These are phyloP conservation scores for Cephalotrichum gorgonifer DNA, from an alignment of 2,329 filamentous ascomycete species.

Conservation along the genomic window DNA sequence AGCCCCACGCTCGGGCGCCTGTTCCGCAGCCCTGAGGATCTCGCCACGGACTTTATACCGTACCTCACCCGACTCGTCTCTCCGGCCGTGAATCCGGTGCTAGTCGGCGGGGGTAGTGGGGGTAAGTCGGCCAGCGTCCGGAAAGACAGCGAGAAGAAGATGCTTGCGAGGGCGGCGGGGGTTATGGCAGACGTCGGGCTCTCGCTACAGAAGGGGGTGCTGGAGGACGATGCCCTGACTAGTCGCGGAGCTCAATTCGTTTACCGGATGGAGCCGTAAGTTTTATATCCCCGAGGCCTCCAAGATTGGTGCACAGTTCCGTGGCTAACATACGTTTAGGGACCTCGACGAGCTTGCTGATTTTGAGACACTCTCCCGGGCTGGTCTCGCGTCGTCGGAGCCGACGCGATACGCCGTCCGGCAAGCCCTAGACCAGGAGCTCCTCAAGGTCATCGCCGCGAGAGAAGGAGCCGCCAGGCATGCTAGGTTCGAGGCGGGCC, in stretches of 20 bases:
- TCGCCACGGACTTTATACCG: slow-evolving; percentile 75
- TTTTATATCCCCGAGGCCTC: background rate
- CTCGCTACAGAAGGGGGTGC: slow-evolving; percentile 66
- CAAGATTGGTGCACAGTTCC: background rate
- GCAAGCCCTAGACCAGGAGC: slow-evolving; percentile 87
- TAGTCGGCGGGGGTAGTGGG: slow-evolving; percentile 61
- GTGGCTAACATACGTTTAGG: slow-evolving; percentile 22
- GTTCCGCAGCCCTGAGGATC: slow-evolving; percentile 68
- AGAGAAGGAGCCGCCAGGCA: slow-evolving; percentile 58
- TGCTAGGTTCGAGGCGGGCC: slow-evolving; percentile 49
- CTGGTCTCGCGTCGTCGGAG: slow-evolving; percentile 44
- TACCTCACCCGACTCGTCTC: slow-evolving; percentile 76
- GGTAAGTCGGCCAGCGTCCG: slow-evolving; percentile 72
- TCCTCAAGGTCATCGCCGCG: slow-evolving; percentile 59
- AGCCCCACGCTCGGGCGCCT: slow-evolving; percentile 61
- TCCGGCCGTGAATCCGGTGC: slow-evolving; percentile 82
- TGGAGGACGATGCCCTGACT: slow-evolving; percentile 57
- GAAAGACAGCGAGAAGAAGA: slow-evolving; percentile 71
- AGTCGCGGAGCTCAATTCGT: slow-evolving; percentile 62
- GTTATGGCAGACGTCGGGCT: slow-evolving; percentile 79
- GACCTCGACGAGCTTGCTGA: slow-evolving; percentile 67
- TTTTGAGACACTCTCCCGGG: slow-evolving; percentile 58
- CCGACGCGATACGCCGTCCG: slow-evolving; percentile 87
- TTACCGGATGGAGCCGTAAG: slow-evolving; percentile 91
- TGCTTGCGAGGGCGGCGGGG: slow-evolving; percentile 70